These are phyloP conservation scores for Nemania serpens DNA, from an alignment of 2,329 filamentous ascomycete species.

Conservation along the genomic window DNA sequence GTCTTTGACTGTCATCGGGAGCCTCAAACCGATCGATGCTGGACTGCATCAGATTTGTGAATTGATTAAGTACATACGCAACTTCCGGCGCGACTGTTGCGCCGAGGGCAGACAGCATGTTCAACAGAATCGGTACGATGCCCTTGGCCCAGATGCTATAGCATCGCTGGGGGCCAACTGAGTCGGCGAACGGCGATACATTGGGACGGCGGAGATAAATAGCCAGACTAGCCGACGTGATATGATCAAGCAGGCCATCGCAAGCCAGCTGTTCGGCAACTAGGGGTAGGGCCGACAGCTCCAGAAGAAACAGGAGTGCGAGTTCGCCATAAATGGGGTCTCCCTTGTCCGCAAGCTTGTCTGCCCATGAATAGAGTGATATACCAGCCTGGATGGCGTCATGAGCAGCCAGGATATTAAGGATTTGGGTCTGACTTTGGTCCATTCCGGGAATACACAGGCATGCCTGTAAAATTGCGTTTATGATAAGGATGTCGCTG, in stretches of 20 bases:
- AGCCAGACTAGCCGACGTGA: conserved; percentile 79
- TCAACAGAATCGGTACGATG: conserved; percentile 84
- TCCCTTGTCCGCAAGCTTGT: conserved; percentile 74
- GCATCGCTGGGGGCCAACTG: conserved; percentile 69
- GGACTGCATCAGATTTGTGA: conserved; percentile 75
- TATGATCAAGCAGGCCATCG: conserved; percentile 78
- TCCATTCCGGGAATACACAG: conserved; percentile 78
- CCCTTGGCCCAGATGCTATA: conserved; percentile 91
- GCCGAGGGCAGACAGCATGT: conserved; percentile 82
- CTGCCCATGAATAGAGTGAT: conserved; percentile 91
- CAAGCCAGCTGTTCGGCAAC: conserved; percentile 90
- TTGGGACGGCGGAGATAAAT: conserved; percentile 73
- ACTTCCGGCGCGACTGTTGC: conserved; percentile 83
- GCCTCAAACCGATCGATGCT: conserved; percentile 74
- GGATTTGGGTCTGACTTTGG: conserved; percentile 70
- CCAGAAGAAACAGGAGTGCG: conserved; percentile 85
- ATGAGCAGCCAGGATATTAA: conserved; percentile 71
- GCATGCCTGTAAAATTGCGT: conserved; percentile 84
- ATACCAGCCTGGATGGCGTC: conserved; percentile 80
- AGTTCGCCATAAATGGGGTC: conserved; percentile 94
- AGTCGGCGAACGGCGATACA: conserved; percentile 79
- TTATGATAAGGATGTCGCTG: conserved; percentile 84
- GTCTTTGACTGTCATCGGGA: conserved; percentile 58
- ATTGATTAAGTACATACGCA: conserved; percentile 85
- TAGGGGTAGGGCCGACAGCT: conserved; percentile 78